Conservation (phyloP, 768 basidiomycete species). For the Glaciozyma martinii region DNA sequence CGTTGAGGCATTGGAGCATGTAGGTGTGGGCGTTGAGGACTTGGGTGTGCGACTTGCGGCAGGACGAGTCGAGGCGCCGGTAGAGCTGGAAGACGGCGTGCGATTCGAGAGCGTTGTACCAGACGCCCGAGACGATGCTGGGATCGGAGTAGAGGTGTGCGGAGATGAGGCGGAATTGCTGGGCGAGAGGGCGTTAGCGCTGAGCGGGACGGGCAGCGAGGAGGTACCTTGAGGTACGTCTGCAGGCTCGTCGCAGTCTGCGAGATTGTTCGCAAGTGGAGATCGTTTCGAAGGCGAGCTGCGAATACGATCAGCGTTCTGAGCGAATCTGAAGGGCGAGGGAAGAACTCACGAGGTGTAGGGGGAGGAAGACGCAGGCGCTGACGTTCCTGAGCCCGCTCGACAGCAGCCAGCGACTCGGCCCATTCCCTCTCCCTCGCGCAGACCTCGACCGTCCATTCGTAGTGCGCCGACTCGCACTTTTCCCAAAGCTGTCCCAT, state of each 20-base stretch:
- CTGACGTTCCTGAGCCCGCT: neutral
- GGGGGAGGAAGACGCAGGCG: neutral
- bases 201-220: neutral
- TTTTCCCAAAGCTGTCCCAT: neutral
- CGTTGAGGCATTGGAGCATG: neutral
- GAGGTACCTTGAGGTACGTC: constrained; percentile 4
- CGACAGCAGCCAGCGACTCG: neutral
- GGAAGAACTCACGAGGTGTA: neutral
- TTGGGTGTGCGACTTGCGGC: neutral
- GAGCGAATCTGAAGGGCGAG: neutral
- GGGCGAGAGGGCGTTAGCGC: neutral
- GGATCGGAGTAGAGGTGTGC: neutral
- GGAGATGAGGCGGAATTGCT: neutral
- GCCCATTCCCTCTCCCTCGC: neutral
- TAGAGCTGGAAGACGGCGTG: constrained; percentile 3
- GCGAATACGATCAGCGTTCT: no score
- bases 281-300: neutral
- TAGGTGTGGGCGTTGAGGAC: neutral
- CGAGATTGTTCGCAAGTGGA: neutral
- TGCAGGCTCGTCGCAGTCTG: neutral
- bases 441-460: no score
- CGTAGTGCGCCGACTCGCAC: neutral
- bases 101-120: neutral
- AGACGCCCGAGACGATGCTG: neutral
- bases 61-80: constrained; percentile 5